Evolutionary conservation across 352 stramenopile genomes (phyloP).

Genomic region (Thraustochytrium striatum): DNA sequence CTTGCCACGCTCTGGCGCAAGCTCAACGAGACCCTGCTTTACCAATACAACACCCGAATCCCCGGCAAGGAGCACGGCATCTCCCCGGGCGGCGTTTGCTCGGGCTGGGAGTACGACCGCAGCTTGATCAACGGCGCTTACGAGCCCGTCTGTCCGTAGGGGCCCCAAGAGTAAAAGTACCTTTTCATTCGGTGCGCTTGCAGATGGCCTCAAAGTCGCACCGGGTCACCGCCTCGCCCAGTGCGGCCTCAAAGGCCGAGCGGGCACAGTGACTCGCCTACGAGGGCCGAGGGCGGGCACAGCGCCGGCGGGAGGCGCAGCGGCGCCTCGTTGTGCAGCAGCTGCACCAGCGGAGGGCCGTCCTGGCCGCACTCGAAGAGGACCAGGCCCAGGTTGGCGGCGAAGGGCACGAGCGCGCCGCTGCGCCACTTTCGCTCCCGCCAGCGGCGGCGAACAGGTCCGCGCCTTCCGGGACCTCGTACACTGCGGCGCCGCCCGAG

Average conservation of each 20-base stretch:
- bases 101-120: not conserved
- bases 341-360: not conserved
- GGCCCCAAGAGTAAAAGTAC: not conserved
- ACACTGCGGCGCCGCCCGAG: not conserved
- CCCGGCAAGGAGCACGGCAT: not conserved
- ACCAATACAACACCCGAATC: not conserved
- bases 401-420: not conserved
- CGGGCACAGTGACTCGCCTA: not conserved
- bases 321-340: conserved; percentile 25
- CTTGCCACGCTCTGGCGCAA: not conserved
- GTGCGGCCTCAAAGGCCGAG: not conserved
- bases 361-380: not conserved
- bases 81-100: not conserved
- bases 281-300: not conserved
- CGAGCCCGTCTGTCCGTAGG: not conserved
- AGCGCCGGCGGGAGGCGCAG: not conserved
- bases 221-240: not conserved
- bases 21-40: not conserved
- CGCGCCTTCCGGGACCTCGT: not conserved
- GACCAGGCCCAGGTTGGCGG: conserved; percentile 10
- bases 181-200: not conserved
- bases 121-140: not conserved
- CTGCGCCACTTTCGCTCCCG: not conserved
- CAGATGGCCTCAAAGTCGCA: conserved; percentile 41
- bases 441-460: not conserved